Percentiles rank a stretch among this genome's conserved stretches.
Conservation (phyloP, 2,329 filamentous ascomycete species). For the Ilyonectria sp. region DNA sequence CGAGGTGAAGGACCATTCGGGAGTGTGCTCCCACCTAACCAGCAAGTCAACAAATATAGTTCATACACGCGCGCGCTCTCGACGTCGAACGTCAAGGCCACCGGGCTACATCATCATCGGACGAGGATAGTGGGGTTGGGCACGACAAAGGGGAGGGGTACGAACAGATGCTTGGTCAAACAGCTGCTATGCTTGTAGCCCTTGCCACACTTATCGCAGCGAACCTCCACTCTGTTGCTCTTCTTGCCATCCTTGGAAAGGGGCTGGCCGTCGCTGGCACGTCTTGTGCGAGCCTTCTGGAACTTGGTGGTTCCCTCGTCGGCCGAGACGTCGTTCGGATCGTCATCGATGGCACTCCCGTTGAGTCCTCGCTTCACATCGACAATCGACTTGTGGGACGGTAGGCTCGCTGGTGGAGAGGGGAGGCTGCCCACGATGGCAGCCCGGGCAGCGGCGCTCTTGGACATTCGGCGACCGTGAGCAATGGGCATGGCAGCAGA, state of each 20-base stretch:
- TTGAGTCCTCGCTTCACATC: conserved; percentile 65
- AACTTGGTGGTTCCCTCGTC: conserved; percentile 67
- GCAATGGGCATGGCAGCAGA: conserved; percentile 70
- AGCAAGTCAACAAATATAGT: conserved; percentile 47
- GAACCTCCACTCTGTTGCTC: conserved; percentile 86
- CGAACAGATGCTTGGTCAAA: conserved; percentile 99
- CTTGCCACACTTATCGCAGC: conserved; percentile 98
- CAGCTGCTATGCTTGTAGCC: conserved; percentile 99
- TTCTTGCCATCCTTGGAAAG: conserved; percentile 89
- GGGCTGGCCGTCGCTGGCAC: conserved; percentile 89
- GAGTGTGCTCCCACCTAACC: conserved; percentile 96
- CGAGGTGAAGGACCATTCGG: conserved; percentile 96
- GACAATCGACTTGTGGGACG: conserved; percentile 67
- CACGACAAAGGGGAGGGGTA: conserved; percentile 71
- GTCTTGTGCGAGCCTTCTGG: conserved; percentile 67
- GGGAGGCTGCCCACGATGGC: conserved; percentile 71
- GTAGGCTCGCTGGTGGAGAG: conserved; percentile 78
- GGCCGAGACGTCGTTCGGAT: conserved; percentile 70
- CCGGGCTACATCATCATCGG: conserved; percentile 20
- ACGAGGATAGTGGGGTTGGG: conserved; percentile 53
- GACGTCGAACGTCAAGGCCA: conserved; percentile 37
- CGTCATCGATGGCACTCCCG: conserved; percentile 80
- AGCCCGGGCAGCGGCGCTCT: conserved; percentile 68
- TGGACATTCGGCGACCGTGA: conserved; percentile 78
- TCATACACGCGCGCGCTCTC: conserved; percentile 30